These are phyloP conservation scores for Takakia lepidozioides DNA, from an alignment of 225 moss, liverwort and hornwort species.

Conservation along the genomic window DNA sequence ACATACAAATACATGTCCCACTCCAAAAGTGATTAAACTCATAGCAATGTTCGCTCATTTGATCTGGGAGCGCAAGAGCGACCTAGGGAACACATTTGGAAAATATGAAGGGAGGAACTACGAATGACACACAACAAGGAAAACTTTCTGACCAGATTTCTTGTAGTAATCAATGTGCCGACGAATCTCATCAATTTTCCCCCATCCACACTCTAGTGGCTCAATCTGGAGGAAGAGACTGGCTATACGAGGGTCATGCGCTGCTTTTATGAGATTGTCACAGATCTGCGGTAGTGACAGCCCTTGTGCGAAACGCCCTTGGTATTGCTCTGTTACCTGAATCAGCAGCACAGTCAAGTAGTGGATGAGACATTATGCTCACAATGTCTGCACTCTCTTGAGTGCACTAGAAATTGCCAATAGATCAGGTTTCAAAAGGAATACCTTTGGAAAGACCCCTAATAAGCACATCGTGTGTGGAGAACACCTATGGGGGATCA, in stretches of 20 bases:
- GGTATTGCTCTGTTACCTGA: conserved; percentile 87
- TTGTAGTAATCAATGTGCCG: conserved; percentile 88
- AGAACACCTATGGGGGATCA: no score
- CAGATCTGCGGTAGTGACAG: conserved; percentile 87
- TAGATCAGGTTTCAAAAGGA: no score
- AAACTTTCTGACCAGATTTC: conserved; percentile 57
- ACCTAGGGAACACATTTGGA: no score
- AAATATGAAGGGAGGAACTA: no score
- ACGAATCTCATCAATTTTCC: conserved; percentile 84
- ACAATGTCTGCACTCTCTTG: no score
- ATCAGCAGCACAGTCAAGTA: conserved; percentile 1
- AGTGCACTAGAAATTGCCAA: no score
- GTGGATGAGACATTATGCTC: no score
- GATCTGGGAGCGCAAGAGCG: no score
- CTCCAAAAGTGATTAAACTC: background rate
- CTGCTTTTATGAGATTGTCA: conserved; percentile 93
- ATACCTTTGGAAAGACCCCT: no score
- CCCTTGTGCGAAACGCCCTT: conserved; percentile 73
- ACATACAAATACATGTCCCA: background rate
- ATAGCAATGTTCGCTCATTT: no score
- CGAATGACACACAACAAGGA: no score
- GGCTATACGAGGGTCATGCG: conserved; percentile 83
- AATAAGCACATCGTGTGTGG: no score
- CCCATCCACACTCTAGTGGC: conserved; percentile 91
- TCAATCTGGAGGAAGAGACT: conserved; percentile 75